These are phyloP conservation scores for Globisporangium polare DNA, from an alignment of 352 stramenopile species.

Conservation along the genomic window DNA sequence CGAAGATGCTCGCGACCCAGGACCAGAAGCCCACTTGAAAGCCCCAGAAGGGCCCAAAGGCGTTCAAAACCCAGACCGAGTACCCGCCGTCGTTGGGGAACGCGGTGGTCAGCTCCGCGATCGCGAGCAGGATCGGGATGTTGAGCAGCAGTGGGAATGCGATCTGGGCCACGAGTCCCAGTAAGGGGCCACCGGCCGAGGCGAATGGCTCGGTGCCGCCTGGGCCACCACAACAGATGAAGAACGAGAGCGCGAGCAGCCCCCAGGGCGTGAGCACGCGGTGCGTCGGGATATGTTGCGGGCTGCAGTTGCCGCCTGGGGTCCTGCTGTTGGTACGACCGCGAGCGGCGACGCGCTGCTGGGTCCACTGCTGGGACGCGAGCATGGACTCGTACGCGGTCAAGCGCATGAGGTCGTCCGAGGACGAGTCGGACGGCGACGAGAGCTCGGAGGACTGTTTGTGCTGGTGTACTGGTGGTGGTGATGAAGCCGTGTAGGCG, in stretches of 20 bases:
- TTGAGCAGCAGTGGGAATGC: conserved; percentile 83
- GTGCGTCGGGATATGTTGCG: not conserved
- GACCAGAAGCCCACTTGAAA: conserved; percentile 60
- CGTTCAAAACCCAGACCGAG: conserved; percentile 86
- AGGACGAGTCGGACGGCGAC: too few relatives aligned
- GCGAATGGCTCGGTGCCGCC: conserved; percentile 25
- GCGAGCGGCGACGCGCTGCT: too few relatives aligned
- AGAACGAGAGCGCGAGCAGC: not conserved
- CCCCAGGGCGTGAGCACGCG: not conserved
- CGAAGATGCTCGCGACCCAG: conserved; percentile 70
- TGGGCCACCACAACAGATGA: conserved; percentile 17
- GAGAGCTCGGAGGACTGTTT: too few relatives aligned
- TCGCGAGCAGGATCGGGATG: conserved; percentile 81
- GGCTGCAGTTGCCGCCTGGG: too few relatives aligned
- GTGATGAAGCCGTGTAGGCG: too few relatives aligned
- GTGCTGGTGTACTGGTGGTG: too few relatives aligned
- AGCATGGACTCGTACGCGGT: too few relatives aligned
- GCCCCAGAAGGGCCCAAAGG: conserved; percentile 79
- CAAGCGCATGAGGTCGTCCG: too few relatives aligned
- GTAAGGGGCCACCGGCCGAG: conserved; percentile 26
- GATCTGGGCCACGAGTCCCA: conserved; percentile 69
- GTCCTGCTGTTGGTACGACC: too few relatives aligned
- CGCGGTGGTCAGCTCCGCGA: conserved; percentile 81
- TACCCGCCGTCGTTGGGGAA: conserved; percentile 79
- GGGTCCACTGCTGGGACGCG: too few relatives aligned